These are phyloP conservation scores for Psilocybe azurescens DNA, from an alignment of 768 basidiomycete genomes.

Conservation along the genomic window DNA sequence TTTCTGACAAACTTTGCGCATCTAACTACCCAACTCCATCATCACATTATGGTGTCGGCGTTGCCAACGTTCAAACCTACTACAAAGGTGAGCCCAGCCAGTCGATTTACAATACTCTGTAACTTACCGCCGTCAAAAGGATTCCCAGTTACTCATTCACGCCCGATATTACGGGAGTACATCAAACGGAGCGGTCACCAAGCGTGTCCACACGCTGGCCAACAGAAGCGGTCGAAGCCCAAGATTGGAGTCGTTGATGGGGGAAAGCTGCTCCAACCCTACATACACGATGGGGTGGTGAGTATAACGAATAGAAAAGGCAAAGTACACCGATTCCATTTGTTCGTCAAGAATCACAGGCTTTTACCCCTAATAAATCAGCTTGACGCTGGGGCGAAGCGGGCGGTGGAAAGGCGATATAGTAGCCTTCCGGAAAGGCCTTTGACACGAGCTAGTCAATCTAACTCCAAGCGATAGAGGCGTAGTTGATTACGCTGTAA, in stretches of 20 bases:
- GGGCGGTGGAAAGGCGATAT: background rate
- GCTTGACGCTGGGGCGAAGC: background rate
- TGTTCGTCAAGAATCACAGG: background rate
- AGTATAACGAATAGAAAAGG: background rate
- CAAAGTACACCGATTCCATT: background rate
- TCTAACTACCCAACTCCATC: too few species aligned
- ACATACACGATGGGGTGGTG: slow-evolving; percentile 1
- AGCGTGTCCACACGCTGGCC: background rate
- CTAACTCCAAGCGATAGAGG: background rate
- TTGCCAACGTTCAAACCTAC: too few species aligned
- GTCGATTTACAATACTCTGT: too few species aligned
- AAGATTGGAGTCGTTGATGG: background rate
- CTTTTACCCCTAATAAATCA: background rate
- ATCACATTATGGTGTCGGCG: too few species aligned
- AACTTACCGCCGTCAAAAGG: too few species aligned
- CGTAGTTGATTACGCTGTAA: slow-evolving; percentile 1
- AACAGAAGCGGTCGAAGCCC: background rate
- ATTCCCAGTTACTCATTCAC: too few species aligned
- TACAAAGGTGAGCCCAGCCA: too few species aligned
- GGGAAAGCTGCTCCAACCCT: background rate
- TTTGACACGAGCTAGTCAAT: background rate
- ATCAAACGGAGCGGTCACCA: background rate
- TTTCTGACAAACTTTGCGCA: too few species aligned
- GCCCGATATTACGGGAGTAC: too few species aligned
- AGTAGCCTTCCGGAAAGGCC: background rate